phyloP scores from a whole-genome alignment of 257 asterid species.

The Solanum pinnatisectum region DNA sequence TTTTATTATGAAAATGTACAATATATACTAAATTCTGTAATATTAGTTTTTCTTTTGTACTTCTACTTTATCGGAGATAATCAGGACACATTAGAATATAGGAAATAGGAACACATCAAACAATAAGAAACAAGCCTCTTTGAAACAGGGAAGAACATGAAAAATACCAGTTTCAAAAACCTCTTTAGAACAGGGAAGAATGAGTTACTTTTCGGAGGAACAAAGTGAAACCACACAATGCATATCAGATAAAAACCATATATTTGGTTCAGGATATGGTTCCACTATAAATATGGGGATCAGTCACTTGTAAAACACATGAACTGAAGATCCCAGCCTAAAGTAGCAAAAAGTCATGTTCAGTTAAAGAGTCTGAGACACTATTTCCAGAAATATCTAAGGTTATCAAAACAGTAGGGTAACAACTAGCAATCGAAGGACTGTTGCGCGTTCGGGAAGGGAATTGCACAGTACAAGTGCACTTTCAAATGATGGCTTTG shows the following conservation, averaged over 20 bases:
- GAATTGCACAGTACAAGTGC: not conserved
- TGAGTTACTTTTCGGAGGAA: not conserved
- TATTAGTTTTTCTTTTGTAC: not conserved
- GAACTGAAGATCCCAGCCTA: not conserved
- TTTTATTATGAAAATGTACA: not conserved
- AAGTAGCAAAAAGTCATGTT: not conserved
- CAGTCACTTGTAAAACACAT: not conserved
- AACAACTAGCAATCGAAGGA: not conserved
- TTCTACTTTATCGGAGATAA: not conserved
- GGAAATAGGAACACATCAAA: not conserved
- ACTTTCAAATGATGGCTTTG: not conserved
- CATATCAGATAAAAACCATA: not conserved
- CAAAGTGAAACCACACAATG: not conserved
- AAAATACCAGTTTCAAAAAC: not conserved
- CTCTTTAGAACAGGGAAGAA: not conserved
- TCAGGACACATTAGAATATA: not conserved
- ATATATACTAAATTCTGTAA: not conserved
- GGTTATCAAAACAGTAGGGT: not conserved
- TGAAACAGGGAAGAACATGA: not conserved
- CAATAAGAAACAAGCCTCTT: not conserved
- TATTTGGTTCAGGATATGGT: not conserved
- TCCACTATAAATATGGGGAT: not conserved
- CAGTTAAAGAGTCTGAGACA: not conserved
- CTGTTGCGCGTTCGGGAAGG: not conserved
- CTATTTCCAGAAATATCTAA: not conserved